Evolutionary conservation across 495 filamentous ascomycete genomes (phyloP).

Genomic region (Glutinoglossum americanum): DNA sequence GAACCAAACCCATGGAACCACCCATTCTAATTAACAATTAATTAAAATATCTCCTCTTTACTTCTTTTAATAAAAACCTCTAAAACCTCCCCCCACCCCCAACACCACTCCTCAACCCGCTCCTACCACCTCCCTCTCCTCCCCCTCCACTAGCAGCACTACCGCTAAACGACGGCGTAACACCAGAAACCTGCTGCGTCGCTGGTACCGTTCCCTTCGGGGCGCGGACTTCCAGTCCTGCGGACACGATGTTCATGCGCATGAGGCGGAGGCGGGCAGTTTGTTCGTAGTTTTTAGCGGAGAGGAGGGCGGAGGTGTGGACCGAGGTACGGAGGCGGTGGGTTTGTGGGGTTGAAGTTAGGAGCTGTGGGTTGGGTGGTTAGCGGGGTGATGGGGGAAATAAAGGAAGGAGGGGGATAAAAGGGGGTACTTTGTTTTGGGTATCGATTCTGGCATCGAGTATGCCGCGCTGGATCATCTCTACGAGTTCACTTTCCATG

Average conservation of each 20-base stretch:
- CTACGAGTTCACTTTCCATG: slow-evolving; percentile 54
- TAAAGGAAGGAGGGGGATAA: background rate
- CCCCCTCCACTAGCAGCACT: background rate
- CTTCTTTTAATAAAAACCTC: too few species aligned
- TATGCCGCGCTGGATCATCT: slow-evolving; percentile 47
- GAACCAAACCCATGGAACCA: too few species aligned
- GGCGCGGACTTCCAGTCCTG: slow-evolving; percentile 46
- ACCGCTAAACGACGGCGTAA: too few species aligned
- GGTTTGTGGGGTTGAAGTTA: slow-evolving; percentile 38
- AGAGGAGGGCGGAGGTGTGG: slow-evolving; percentile 41
- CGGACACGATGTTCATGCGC: slow-evolving; percentile 47
- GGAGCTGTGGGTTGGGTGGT: slow-evolving; percentile 21
- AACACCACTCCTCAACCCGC: background rate
- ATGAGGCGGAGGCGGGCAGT: slow-evolving; percentile 54
- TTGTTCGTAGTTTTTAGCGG: slow-evolving; percentile 46
- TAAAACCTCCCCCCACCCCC: background rate
- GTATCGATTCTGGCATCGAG: slow-evolving; percentile 72
- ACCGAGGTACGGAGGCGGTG: slow-evolving; percentile 39
- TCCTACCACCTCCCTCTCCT: background rate
- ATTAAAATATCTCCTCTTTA: too few species aligned
- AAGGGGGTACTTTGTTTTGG: slow-evolving; percentile 39
- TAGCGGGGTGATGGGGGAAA: background rate
- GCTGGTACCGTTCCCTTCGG: background rate
- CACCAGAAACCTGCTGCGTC: background rate
- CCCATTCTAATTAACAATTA: too few species aligned